Percentiles rank a stretch among this genome's conserved stretches.
Evolutionary conservation across 345 rosid genomes (phyloP).

Genomic region (Euphorbia lathyris): DNA sequence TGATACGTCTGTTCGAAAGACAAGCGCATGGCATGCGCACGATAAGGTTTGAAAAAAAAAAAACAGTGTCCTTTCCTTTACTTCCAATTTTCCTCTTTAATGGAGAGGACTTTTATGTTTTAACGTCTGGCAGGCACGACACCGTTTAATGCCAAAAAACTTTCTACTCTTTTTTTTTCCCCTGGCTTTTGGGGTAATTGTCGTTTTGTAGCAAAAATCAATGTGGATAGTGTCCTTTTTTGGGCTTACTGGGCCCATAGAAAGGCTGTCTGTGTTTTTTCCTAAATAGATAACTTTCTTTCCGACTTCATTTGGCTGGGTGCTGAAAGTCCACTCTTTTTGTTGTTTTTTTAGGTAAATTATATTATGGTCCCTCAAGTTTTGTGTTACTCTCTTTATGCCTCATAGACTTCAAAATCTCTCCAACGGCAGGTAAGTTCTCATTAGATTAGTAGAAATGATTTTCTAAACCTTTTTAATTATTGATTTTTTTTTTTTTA

Average conservation of each 20-base stretch:
- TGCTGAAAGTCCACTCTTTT: constrained; percentile 51
- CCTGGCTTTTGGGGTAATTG: constrained; percentile 12
- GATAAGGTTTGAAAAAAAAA: constrained; percentile 3
- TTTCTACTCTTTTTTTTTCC: too few relatives aligned
- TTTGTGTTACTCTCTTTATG: too few relatives aligned
- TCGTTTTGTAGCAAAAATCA: neutral
- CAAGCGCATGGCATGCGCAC: constrained; percentile 12
- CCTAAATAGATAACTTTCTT: constrained; percentile 20
- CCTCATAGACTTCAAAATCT: too few relatives aligned
- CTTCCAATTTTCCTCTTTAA: neutral
- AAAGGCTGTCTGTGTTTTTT: constrained; percentile 46
- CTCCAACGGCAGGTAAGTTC: too few relatives aligned
- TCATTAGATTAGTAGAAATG: too few relatives aligned
- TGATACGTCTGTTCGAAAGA: constrained; percentile 20
- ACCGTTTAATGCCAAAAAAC: neutral
- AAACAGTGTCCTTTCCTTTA: neutral
- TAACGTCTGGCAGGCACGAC: too few relatives aligned
- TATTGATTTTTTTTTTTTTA: too few relatives aligned
- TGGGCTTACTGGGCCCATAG: constrained; percentile 27
- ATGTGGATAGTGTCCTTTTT: constrained; percentile 19
- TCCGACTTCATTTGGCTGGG: constrained; percentile 38
- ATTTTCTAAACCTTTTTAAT: too few relatives aligned
- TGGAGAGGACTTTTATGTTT: neutral
- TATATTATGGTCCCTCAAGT: too few relatives aligned
- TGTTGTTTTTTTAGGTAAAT: constrained; percentile 18